Evolutionary conservation across 805 yeast genomes (phyloP).

Genomic region (Saccharomycopsis synnaedendra): DNA sequence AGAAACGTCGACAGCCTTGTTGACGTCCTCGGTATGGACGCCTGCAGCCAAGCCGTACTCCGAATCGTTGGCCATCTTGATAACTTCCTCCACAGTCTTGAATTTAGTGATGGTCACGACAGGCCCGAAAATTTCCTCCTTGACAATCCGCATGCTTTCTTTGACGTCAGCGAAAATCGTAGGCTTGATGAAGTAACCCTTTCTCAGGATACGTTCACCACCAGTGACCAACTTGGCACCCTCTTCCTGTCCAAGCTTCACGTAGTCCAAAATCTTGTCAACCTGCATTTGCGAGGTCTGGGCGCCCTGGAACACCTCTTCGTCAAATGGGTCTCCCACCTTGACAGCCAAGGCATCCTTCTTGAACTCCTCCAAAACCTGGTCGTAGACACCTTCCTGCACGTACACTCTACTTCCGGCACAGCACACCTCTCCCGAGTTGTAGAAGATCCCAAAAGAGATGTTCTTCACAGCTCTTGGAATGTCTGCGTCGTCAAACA

Average conservation of each 20-base stretch:
- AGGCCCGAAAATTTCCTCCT: conserved; percentile 85
- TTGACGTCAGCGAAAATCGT: conserved; percentile 63
- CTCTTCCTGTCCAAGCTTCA: conserved; percentile 66
- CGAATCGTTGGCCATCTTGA: conserved; percentile 68
- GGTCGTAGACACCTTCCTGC: conserved; percentile 76
- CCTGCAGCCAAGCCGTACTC: conserved; percentile 88
- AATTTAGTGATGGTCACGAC: conserved; percentile 80
- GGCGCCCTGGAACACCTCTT: conserved; percentile 78
- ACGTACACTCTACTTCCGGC: conserved; percentile 90
- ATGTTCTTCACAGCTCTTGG: conserved; percentile 67
- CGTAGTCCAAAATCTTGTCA: conserved; percentile 65
- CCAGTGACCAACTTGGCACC: conserved; percentile 73
- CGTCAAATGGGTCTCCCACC: conserved; percentile 79
- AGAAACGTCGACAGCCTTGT: conserved; percentile 67
- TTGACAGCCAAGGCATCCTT: conserved; percentile 40
- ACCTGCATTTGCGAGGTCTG: conserved; percentile 78
- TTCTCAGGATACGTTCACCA: conserved; percentile 49
- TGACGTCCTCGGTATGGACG: conserved; percentile 66
- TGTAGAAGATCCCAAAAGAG: conserved; percentile 76
- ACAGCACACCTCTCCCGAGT: conserved; percentile 93
- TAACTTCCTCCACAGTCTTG: conserved; percentile 70
- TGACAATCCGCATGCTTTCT: conserved; percentile 57
- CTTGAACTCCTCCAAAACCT: conserved; percentile 51
- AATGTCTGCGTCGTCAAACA: conserved; percentile 77
- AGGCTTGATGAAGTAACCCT: conserved; percentile 64